These are phyloP conservation scores for Trichosporon sp. DNA, from an alignment of 1,284 basidiomycete species.

Conservation along the genomic window DNA sequence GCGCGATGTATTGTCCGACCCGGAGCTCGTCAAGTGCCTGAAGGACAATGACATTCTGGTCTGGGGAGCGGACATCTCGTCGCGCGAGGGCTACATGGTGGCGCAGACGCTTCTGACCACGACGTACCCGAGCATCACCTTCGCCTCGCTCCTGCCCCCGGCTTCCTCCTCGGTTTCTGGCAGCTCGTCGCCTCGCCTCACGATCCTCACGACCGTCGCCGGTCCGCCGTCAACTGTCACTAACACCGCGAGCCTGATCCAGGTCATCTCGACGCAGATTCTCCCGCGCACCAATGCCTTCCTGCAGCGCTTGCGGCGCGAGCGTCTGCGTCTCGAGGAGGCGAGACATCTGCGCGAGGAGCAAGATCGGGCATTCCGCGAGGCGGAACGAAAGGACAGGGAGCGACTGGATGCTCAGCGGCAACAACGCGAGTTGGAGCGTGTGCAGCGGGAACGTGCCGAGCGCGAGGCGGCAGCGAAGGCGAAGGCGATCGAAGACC, in stretches of 20 bases:
- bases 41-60: slow-evolving; percentile 72
- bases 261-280: slow-evolving; percentile 69
- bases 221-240: slow-evolving; percentile 68
- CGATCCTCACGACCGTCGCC: slow-evolving; percentile 78
- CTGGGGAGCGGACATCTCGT: slow-evolving; percentile 82
- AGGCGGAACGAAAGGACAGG: slow-evolving; percentile 68
- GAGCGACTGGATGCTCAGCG: slow-evolving; percentile 56
- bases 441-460: slow-evolving; percentile 50
- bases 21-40: slow-evolving; percentile 67
- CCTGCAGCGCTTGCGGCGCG: slow-evolving; percentile 65
- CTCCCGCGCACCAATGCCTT: slow-evolving; percentile 77
- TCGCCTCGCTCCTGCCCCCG: slow-evolving; percentile 77
- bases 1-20: slow-evolving; percentile 76
- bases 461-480: slow-evolving; percentile 36
- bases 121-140: slow-evolving; percentile 89
- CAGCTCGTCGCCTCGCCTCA: slow-evolving; percentile 62
- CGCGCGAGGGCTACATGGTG: slow-evolving; percentile 80
- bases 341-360: slow-evolving; percentile 73
- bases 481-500: slow-evolving; percentile 31
- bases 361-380: slow-evolving; percentile 77
- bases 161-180: slow-evolving; percentile 48
- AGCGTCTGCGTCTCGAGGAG: slow-evolving; percentile 62
- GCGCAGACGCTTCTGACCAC: slow-evolving; percentile 82
- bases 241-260: slow-evolving; percentile 65
- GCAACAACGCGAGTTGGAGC: slow-evolving; percentile 37